phyloP scores from a whole-genome alignment of 768 basidiomycete genomes.

The Zangia roseola region DNA sequence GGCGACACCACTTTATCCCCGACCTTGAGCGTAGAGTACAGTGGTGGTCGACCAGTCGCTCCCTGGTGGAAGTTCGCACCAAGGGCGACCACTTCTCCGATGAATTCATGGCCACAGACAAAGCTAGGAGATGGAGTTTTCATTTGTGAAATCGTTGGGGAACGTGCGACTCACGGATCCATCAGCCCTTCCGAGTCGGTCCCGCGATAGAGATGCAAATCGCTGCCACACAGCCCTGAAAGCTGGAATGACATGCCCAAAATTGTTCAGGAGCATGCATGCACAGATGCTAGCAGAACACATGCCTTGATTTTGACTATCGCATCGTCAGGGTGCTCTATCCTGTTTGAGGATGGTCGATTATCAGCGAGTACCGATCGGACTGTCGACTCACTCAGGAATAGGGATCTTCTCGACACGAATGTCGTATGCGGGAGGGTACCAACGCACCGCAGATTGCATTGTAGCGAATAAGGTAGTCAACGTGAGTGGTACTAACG shows the following conservation, averaged over 20 bases:
- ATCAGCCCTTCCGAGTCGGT: conserved; percentile 43
- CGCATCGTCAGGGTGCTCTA: conserved; percentile 72
- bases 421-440: conserved; percentile 69
- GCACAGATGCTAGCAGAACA: no score
- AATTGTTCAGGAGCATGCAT: no score
- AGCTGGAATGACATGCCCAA: no score
- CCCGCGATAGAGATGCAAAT: conserved; percentile 74
- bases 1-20: conserved; percentile 81
- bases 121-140: conserved; percentile 39
- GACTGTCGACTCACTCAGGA: conserved; percentile 47
- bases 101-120: conserved; percentile 74
- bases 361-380: no score
- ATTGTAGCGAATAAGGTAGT: conserved; percentile 2
- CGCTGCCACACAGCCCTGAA: no score
- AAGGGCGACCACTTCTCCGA: conserved; percentile 67
- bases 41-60: conserved; percentile 48
- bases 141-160: background rate
- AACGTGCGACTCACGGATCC: conserved; percentile 44
- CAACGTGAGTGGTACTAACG: no score
- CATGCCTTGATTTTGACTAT: conserved; percentile 72
- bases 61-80: conserved; percentile 54
- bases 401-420: conserved; percentile 62
- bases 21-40: conserved; percentile 63
- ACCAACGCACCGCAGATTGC: conserved; percentile 47
- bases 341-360: conserved; percentile 37